Evolutionary conservation across 768 basidiomycete genomes (phyloP).

Genomic region (Rhodotorula kratochvilovae): DNA sequence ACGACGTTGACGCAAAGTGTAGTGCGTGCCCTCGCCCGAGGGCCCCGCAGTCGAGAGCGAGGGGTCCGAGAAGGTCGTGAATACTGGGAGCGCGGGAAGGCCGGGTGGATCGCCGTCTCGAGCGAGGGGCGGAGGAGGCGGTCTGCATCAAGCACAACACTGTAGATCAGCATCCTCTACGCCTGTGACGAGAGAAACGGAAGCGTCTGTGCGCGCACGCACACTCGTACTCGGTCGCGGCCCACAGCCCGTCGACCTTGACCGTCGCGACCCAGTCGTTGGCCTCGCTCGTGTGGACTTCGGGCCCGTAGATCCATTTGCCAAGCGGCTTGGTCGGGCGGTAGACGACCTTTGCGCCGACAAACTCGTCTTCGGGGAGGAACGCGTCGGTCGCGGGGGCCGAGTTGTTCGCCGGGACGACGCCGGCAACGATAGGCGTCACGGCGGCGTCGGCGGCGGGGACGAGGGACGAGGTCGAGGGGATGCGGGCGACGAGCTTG

Average conservation of each 20-base stretch:
- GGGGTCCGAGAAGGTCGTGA: conserved; percentile 72
- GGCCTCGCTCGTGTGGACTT: conserved; percentile 17
- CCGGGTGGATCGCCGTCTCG: conserved; percentile 47
- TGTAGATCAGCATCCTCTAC: too few relatives aligned
- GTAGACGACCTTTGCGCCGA: conserved; percentile 40
- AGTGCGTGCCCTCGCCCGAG: conserved; percentile 48
- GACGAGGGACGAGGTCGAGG: conserved; percentile 43
- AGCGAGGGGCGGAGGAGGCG: conserved; percentile 44
- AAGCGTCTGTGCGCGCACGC: not conserved
- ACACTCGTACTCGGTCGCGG: conserved; percentile 68
- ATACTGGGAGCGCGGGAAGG: conserved; percentile 56
- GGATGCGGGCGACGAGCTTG: conserved; percentile 64
- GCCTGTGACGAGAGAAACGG: not conserved
- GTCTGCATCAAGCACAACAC: too few relatives aligned
- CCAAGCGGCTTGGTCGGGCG: conserved; percentile 38
- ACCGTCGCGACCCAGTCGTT: conserved; percentile 47
- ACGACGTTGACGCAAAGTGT: conserved; percentile 68
- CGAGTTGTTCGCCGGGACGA: conserved; percentile 26
- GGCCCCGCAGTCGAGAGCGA: conserved; percentile 49
- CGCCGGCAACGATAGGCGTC: conserved; percentile 21
- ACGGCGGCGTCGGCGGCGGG: conserved; percentile 3
- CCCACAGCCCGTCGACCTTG: conserved; percentile 61
- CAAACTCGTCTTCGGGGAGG: conserved; percentile 26
- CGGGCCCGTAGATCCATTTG: conserved; percentile 37
- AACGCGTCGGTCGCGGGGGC: conserved; percentile 30